These are phyloP conservation scores for Macrocystidia cucumis DNA, from an alignment of 1,284 basidiomycete species.

Conservation along the genomic window DNA sequence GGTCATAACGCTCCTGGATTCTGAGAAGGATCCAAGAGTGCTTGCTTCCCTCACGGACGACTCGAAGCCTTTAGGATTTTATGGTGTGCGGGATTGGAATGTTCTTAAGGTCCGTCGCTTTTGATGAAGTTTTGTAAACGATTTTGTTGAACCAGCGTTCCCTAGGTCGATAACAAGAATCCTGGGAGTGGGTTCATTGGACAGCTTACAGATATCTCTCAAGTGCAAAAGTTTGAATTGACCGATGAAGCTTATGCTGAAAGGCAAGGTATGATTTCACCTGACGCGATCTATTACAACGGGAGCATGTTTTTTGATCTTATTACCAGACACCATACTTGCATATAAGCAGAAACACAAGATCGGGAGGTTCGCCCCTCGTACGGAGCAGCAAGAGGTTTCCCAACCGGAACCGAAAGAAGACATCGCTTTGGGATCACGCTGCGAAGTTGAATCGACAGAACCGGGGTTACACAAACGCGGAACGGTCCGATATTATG, in stretches of 20 bases:
- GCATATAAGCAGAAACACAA: constrained; percentile 87
- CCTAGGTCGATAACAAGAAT: constrained; percentile 72
- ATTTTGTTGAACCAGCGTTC: constrained; percentile 3
- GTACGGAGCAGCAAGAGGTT: constrained; percentile 20
- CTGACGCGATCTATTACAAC: no score
- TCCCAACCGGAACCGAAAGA: constrained; percentile 21
- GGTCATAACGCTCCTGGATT: constrained; percentile 53
- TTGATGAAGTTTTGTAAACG: constrained; percentile 11
- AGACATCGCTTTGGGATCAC: constrained; percentile 56
- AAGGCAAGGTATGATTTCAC: constrained; percentile 51
- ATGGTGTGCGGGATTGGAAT: constrained; percentile 64
- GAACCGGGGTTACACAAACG: constrained; percentile 66
- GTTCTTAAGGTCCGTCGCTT: constrained; percentile 67
- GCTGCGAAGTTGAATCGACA: constrained; percentile 76
- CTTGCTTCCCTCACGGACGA: constrained; percentile 62
- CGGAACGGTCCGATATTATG: constrained; percentile 83
- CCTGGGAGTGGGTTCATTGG: constrained; percentile 69
- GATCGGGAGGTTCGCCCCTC: constrained; percentile 81
- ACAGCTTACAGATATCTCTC: constrained; percentile 77
- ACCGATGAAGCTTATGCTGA: constrained; percentile 78
- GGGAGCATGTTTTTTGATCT: constrained; percentile 1
- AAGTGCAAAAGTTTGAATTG: constrained; percentile 92
- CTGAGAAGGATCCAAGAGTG: constrained; percentile 44
- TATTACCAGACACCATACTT: constrained; percentile 71
- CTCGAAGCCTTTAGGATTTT: constrained; percentile 59